Conservation (phyloP, 2,329 filamentous ascomycete genomes). For the Penicillium sp. region DNA sequence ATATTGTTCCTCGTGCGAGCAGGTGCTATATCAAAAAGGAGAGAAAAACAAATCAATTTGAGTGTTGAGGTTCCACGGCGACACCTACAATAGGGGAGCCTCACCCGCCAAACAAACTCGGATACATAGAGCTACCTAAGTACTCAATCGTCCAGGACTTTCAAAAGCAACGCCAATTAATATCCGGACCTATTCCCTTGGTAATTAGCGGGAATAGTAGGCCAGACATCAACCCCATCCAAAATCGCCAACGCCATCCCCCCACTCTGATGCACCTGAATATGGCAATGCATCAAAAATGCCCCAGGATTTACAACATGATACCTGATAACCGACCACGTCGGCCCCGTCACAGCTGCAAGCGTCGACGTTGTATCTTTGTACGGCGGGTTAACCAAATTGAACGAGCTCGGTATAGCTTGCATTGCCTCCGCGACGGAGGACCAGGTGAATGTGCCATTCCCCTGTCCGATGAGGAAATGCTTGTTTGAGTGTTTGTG, state of each 20-base stretch:
- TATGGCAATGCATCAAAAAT: constrained; percentile 54
- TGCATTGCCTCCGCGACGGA: constrained; percentile 55
- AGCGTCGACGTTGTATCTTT: constrained; percentile 52
- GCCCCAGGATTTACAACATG: constrained; percentile 50
- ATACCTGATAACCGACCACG: constrained; percentile 49
- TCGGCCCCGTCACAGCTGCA: constrained; percentile 27
- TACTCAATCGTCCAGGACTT: background rate
- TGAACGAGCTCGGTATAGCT: constrained; percentile 53
- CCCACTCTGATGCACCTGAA: constrained; percentile 50
- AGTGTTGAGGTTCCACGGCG: too few relatives aligned
- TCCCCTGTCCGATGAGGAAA: constrained; percentile 56
- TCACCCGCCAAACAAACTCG: too few relatives aligned
- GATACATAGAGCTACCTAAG: background rate
- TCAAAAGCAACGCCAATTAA: background rate
- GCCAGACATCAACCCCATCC: constrained; percentile 51
- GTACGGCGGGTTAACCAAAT: constrained; percentile 56
- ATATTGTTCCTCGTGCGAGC: too few relatives aligned
- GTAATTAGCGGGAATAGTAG: constrained; percentile 15
- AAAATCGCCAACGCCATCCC: constrained; percentile 52
- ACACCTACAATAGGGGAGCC: too few relatives aligned
- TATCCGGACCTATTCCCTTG: constrained; percentile 14
- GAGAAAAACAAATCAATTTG: too few relatives aligned
- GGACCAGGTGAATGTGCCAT: constrained; percentile 51
- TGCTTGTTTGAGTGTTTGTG: constrained; percentile 66
- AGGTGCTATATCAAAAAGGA: too few relatives aligned